Conservation (phyloP, 2,329 filamentous ascomycete genomes). For the Epichloe sylvatica region DNA sequence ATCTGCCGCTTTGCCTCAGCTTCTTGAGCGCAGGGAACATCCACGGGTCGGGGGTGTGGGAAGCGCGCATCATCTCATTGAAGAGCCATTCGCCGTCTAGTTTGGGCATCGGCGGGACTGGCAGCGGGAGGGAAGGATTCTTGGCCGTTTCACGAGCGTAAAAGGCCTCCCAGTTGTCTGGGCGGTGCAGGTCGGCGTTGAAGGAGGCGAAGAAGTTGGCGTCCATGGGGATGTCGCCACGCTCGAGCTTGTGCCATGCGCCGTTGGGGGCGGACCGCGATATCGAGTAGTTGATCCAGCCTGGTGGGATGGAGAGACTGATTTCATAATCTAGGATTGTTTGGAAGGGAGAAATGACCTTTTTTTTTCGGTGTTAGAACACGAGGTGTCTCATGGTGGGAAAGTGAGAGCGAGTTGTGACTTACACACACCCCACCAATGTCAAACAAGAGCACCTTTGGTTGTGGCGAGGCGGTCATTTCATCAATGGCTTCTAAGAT, state of each 20-base stretch:
- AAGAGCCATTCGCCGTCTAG: constrained; percentile 72
- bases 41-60: constrained; percentile 61
- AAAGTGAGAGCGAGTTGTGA: constrained; percentile 13
- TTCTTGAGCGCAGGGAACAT: constrained; percentile 72
- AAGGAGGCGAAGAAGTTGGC: constrained; percentile 63
- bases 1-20: constrained; percentile 49
- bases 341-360: constrained; percentile 82
- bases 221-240: constrained; percentile 66
- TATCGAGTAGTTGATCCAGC: constrained; percentile 87
- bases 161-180: constrained; percentile 55
- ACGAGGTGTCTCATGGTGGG: no score
- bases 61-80: constrained; percentile 76
- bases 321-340: constrained; percentile 85
- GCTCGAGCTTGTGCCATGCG: constrained; percentile 79
- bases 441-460: constrained; percentile 77
- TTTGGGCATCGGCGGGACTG: constrained; percentile 49
- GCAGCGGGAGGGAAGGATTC: constrained; percentile 23
- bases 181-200: constrained; percentile 54
- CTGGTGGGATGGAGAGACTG: constrained; percentile 59
- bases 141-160: constrained; percentile 31
- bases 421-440: constrained; percentile 94
- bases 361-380: neutral
- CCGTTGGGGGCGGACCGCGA: constrained; percentile 64
- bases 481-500: constrained; percentile 19
- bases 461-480: constrained; percentile 34